These are phyloP conservation scores for Xylaria sp. DNA, from an alignment of 2,329 filamentous ascomycete species.

Conservation along the genomic window DNA sequence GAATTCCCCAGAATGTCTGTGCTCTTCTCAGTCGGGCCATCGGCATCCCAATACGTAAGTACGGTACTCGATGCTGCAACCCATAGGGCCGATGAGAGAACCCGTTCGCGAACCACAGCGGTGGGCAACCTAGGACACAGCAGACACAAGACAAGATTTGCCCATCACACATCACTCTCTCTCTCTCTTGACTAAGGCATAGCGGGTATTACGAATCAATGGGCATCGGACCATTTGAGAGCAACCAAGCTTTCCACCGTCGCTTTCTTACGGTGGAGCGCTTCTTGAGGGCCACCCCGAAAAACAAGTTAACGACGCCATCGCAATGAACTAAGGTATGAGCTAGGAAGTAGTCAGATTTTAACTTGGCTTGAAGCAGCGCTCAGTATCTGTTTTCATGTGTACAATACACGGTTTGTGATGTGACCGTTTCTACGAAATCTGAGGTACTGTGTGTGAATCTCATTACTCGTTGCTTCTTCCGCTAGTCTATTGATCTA, in stretches of 20 bases:
- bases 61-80: not conserved
- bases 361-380: no score
- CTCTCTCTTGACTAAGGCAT: not conserved
- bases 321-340: not conserved
- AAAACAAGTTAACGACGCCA: not conserved
- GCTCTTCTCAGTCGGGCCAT: conserved; percentile 8
- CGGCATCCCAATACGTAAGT: conserved; percentile 6
- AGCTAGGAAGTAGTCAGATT: not conserved
- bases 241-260: not conserved
- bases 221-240: not conserved
- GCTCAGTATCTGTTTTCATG: no score
- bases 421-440: not conserved
- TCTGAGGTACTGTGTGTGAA: not conserved
- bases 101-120: conserved; percentile 1
- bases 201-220: not conserved
- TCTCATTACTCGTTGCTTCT: conserved; percentile 19
- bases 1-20: conserved; percentile 23
- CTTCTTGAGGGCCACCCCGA: not conserved
- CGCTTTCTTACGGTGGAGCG: not conserved
- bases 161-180: not conserved
- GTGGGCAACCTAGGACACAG: not conserved
- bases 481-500: not conserved
- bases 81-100: conserved; percentile 18
- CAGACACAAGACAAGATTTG: not conserved
- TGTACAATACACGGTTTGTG: not conserved